These are phyloP conservation scores for Lipomyces oligophaga DNA, from an alignment of 805 yeast genomes.

Conservation along the genomic window DNA sequence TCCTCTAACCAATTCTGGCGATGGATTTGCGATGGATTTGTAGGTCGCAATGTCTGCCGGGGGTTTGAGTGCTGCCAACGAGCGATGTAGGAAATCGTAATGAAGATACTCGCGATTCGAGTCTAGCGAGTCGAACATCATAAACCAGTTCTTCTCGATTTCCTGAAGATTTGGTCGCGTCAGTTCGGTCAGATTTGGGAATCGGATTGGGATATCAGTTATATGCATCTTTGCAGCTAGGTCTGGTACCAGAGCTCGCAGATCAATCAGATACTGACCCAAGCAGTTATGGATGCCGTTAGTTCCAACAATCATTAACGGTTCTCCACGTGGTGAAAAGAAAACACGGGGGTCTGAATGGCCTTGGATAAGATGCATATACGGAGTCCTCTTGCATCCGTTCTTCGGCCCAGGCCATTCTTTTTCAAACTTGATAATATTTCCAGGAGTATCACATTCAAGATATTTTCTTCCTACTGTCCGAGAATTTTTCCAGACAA, in stretches of 20 bases:
- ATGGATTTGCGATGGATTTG: conserved; percentile 5
- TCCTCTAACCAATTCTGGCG: conserved; percentile 7
- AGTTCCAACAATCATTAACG: conserved; percentile 25
- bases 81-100: conserved; percentile 9
- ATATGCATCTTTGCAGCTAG: conserved; percentile 7
- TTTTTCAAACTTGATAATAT: not conserved
- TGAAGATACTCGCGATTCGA: conserved; percentile 11
- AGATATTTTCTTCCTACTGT: conserved; percentile 10
- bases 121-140: conserved; percentile 15
- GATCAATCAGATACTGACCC: conserved; percentile 18
- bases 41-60: not conserved
- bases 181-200: conserved; percentile 10
- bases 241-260: conserved; percentile 18
- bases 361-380: conserved; percentile 8
- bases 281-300: conserved; percentile 19
- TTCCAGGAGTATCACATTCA: conserved; percentile 1
- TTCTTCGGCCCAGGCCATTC: conserved; percentile 12
- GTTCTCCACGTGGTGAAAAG: conserved; percentile 24
- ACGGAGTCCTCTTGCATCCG: conserved; percentile 1
- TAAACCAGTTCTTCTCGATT: conserved; percentile 22
- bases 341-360: conserved; percentile 21
- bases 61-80: conserved; percentile 3
- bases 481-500: conserved; percentile 12
- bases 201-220: conserved; percentile 14
- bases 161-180: conserved; percentile 2